A percentile compares a stretch with the other conserved stretches of the same genome.
Evolutionary conservation across 1,284 basidiomycete genomes (phyloP).

Genomic region (Abortiporus biennis): DNA sequence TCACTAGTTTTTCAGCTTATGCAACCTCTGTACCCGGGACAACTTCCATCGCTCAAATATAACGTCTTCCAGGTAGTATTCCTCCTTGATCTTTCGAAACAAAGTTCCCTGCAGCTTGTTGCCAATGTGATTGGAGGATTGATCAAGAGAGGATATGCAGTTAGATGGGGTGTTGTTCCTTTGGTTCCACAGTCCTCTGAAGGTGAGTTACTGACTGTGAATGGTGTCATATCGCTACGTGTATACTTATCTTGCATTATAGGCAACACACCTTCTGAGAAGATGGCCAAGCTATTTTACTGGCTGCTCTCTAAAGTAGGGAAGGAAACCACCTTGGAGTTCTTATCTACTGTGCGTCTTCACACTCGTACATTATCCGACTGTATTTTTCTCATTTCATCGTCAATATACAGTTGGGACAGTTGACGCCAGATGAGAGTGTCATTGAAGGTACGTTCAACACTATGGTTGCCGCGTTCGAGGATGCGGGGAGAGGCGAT

Average conservation of each 20-base stretch:
- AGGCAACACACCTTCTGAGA: too few species aligned
- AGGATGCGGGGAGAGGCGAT: too few species aligned
- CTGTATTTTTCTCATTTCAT: background rate
- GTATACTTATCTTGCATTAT: slow-evolving; percentile 3
- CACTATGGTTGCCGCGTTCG: slow-evolving; percentile 23
- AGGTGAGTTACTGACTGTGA: slow-evolving; percentile 28
- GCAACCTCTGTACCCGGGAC: slow-evolving; percentile 68
- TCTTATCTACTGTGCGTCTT: slow-evolving; percentile 49
- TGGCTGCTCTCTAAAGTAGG: slow-evolving; percentile 64
- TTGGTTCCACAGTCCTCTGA: slow-evolving; percentile 50
- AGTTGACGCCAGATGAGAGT: too few species aligned
- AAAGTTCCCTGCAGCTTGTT: slow-evolving; percentile 56
- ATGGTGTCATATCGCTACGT: slow-evolving; percentile 1
- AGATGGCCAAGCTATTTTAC: slow-evolving; percentile 71
- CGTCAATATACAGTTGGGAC: slow-evolving; percentile 16
- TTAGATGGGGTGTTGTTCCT: slow-evolving; percentile 83
- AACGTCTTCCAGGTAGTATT: slow-evolving; percentile 84
- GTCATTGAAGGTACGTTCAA: too few species aligned
- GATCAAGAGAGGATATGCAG: slow-evolving; percentile 67
- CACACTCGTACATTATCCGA: slow-evolving; percentile 30
- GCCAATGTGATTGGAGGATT: slow-evolving; percentile 58
- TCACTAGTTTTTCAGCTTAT: slow-evolving; percentile 45
- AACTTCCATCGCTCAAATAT: slow-evolving; percentile 62
- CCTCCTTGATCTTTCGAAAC: slow-evolving; percentile 70
- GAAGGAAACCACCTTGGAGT: slow-evolving; percentile 51